phyloP scores from a whole-genome alignment of 2,329 filamentous ascomycete genomes.

The Cladosporium sp. region DNA sequence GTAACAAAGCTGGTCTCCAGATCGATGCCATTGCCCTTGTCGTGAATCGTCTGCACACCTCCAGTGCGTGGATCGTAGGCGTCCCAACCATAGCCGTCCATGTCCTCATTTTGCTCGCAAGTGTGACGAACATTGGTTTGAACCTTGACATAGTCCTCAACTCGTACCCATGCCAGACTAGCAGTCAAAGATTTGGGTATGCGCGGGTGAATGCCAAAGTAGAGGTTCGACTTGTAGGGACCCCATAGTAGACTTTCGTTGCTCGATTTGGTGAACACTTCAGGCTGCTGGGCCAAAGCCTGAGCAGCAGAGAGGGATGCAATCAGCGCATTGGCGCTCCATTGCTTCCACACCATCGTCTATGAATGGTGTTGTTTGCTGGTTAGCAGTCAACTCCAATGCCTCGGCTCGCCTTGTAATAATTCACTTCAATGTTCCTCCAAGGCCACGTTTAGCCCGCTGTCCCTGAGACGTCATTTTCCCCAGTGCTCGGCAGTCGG shows the following conservation, averaged over 20 bases:
- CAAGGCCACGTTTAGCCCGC: constrained; percentile 9
- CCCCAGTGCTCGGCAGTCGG: not conserved
- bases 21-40: constrained; percentile 82
- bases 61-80: constrained; percentile 88
- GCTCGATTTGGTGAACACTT: constrained; percentile 42
- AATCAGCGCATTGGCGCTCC: constrained; percentile 21
- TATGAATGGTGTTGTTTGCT: not conserved
- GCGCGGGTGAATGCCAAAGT: constrained; percentile 84
- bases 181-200: constrained; percentile 76
- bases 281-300: constrained; percentile 18
- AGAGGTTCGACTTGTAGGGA: constrained; percentile 88
- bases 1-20: constrained; percentile 94
- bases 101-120: constrained; percentile 91
- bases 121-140: constrained; percentile 84
- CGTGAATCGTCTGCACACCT: constrained; percentile 85
- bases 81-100: constrained; percentile 96
- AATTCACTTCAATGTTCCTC: constrained; percentile 1
- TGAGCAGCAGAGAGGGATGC: constrained; percentile 20
- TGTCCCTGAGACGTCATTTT: constrained; percentile 5
- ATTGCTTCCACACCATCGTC: constrained; percentile 21
- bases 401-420: constrained; percentile 2
- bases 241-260: constrained; percentile 95
- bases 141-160: constrained; percentile 72
- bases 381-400: constrained; percentile 1
- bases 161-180: constrained; percentile 82